phyloP scores from a whole-genome alignment of 164 flowering plant genomes.

The Aristolochia contorta region DNA sequence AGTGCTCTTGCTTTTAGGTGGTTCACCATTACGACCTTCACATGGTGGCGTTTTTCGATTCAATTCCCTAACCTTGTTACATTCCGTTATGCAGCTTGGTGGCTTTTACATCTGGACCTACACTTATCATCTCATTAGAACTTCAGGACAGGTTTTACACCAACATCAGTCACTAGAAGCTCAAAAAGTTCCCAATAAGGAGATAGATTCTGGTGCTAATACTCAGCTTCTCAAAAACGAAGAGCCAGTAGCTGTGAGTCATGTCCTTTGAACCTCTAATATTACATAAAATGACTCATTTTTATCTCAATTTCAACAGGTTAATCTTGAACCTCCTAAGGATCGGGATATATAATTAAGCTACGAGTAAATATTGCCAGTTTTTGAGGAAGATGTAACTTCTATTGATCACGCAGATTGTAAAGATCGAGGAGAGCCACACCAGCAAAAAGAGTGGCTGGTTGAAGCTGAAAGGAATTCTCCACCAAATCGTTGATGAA shows the following conservation, averaged over 20 bases:
- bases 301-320: background rate
- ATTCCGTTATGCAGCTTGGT: slow-evolving; percentile 52
- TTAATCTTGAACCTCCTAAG: no score
- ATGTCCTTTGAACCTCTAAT: background rate
- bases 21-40: no score
- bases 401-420: slow-evolving; percentile 10
- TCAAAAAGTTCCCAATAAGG: slow-evolving; percentile 34
- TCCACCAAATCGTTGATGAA: slow-evolving; percentile 53
- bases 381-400: no score
- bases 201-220: slow-evolving; percentile 30
- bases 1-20: no score
- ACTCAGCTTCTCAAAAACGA: slow-evolving; percentile 43
- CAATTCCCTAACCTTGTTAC: background rate
- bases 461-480: slow-evolving; percentile 22
- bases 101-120: slow-evolving; percentile 89
- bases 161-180: slow-evolving; percentile 20
- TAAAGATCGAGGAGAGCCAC: slow-evolving; percentile 1
- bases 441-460: slow-evolving; percentile 11
- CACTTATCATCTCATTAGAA: slow-evolving; percentile 54
- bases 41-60: no score
- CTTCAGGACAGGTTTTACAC: slow-evolving; percentile 25
- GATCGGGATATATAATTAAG: no score
- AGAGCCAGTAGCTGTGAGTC: slow-evolving; percentile 21
- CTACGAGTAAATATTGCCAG: no score
- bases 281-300: background rate